These are phyloP conservation scores for Xylaria sp. DNA, from an alignment of 2,329 filamentous ascomycete species.

Conservation along the genomic window DNA sequence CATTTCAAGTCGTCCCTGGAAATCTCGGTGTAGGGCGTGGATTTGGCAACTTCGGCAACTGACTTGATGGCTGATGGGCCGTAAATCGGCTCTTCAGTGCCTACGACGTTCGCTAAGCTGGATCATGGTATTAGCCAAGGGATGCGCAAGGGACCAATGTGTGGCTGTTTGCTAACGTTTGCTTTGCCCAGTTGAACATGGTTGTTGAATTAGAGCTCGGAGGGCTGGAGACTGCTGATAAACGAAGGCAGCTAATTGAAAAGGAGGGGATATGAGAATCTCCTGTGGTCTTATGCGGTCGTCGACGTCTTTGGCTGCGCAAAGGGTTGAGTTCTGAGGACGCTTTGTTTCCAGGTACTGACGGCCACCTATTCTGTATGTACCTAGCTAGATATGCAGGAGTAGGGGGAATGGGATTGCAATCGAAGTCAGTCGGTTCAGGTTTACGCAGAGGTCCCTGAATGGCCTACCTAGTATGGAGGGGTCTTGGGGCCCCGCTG, in stretches of 20 bases:
- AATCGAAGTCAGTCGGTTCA: constrained; percentile 1
- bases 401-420: constrained; percentile 20
- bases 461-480: constrained; percentile 23
- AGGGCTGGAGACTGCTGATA: neutral
- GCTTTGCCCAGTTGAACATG: constrained; percentile 96
- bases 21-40: constrained; percentile 80
- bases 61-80: constrained; percentile 86
- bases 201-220: constrained; percentile 43
- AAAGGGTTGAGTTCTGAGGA: neutral
- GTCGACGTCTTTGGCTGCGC: neutral
- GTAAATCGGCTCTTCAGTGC: constrained; percentile 96
- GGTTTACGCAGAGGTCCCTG: constrained; percentile 5
- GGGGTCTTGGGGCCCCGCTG: constrained; percentile 24
- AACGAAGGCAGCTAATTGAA: neutral
- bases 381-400: constrained; percentile 16
- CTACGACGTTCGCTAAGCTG: constrained; percentile 79
- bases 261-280: neutral
- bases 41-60: constrained; percentile 79
- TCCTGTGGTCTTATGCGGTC: neutral
- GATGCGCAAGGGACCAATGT: constrained; percentile 28
- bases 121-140: constrained; percentile 35
- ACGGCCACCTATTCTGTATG: neutral
- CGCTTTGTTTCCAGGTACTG: neutral
- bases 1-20: constrained; percentile 82
- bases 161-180: constrained; percentile 66